Evolutionary conservation across 768 basidiomycete genomes (phyloP).

Genomic region (Stropharia rugosoannulata): DNA sequence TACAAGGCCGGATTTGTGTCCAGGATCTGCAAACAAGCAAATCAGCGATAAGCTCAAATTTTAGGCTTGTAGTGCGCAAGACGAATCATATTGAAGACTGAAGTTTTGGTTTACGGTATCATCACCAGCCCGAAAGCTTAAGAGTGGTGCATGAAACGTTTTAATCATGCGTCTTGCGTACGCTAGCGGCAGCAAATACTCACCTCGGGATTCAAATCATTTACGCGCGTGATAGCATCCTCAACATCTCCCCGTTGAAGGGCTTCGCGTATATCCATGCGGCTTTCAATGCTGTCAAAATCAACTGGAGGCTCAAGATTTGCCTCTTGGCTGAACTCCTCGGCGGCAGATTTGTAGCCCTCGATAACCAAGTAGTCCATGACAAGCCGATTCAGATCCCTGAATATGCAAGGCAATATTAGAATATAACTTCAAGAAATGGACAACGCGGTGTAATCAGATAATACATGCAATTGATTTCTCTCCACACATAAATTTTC

Average conservation of each 20-base stretch:
- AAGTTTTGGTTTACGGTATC: constrained; percentile 80
- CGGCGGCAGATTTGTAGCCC: constrained; percentile 94
- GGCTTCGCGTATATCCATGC: constrained; percentile 93
- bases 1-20: constrained; percentile 93
- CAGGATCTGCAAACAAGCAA: constrained; percentile 65
- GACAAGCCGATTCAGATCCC: constrained; percentile 91
- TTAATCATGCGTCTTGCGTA: constrained; percentile 65
- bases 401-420: constrained; percentile 31
- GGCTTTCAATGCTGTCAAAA: constrained; percentile 88
- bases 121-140: constrained; percentile 81
- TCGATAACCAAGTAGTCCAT: constrained; percentile 99
- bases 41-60: constrained; percentile 17
- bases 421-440: constrained; percentile 17
- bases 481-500: constrained; percentile 66
- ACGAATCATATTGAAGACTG: constrained; percentile 93
- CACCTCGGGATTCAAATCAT: constrained; percentile 96
- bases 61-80: constrained; percentile 10
- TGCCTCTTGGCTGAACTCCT: constrained; percentile 92
- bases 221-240: constrained; percentile 92
- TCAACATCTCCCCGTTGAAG: constrained; percentile 93
- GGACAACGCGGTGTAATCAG: constrained; percentile 49
- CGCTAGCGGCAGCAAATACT: constrained; percentile 30
- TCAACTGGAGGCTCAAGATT: constrained; percentile 75
- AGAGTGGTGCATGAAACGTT: constrained; percentile 98
- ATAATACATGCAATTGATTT: constrained; percentile 83